phyloP scores from a whole-genome alignment of 768 basidiomycete genomes.

The Suillus discolor region DNA sequence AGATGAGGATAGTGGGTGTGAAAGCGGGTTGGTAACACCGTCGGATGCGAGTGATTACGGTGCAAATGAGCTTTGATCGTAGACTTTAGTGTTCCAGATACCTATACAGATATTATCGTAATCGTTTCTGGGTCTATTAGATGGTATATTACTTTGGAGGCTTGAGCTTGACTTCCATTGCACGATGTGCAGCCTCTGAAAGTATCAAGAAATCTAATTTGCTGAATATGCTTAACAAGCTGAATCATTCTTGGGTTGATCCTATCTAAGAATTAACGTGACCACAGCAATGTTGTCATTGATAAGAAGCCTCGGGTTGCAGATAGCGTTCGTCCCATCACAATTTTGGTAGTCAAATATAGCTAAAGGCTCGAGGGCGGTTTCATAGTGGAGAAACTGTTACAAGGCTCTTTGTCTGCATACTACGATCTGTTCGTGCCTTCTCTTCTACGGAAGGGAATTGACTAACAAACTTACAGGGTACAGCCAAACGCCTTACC shows the following conservation, averaged over 20 bases:
- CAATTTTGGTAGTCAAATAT: background rate
- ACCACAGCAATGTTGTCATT: constrained; percentile 34
- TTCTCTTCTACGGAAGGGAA: constrained; percentile 5
- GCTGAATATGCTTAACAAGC: no score
- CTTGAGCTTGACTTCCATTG: background rate
- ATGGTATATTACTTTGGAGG: background rate
- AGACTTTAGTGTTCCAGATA: no score
- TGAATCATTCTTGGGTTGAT: no score
- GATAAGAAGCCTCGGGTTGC: constrained; percentile 56
- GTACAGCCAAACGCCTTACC: no score
- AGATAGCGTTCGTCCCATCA: constrained; percentile 35
- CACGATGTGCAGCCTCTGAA: background rate
- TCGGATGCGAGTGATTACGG: background rate
- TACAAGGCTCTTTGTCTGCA: constrained; percentile 49
- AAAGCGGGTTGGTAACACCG: background rate
- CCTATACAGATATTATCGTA: background rate
- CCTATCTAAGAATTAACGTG: no score
- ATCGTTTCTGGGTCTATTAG: background rate
- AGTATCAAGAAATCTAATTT: background rate
- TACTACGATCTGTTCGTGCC: constrained; percentile 45
- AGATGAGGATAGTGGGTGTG: constrained; percentile 29
- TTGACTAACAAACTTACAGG: constrained; percentile 14
- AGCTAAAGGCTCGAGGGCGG: background rate
- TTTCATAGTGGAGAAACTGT: constrained; percentile 45
- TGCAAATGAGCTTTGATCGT: background rate